Base-by-base conservation (phyloP, 176 grass and related monocot genomes). In the Aegilops bicornis region DNA sequence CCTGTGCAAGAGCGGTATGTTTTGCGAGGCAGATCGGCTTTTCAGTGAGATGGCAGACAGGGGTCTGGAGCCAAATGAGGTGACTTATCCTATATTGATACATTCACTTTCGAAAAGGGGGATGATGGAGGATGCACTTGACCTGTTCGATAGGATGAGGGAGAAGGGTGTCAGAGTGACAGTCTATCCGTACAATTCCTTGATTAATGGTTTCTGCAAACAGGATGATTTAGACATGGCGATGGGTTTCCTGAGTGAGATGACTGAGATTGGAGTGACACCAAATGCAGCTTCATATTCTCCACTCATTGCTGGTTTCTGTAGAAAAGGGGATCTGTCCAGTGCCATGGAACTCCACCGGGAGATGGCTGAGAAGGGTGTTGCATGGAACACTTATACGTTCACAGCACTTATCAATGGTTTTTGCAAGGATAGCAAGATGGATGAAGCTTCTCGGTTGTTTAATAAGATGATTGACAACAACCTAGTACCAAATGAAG, bases 181-280 rank as follows among this genome's bases (percentile, higher is more conserved):
- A 29, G 71, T 88, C 82, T 95, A 98, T 80, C 95, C 95, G n/a
- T 98, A 95, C 75, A 98, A 93, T 90, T 95, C 93, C 30, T 86
- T 98, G 65, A 98, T 98, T 73, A 89, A 93, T 78, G 73, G 77
- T 78, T 95, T 88, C 24, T 95, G 95, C 35, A 89, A 87, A 86
- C 62, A 50, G 29, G 89, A 79, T 78, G 58, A 82, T 90, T 87
- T 91, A 54, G 84, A 61, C 23, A 75, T 3, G 72, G 72, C 72
- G 47, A 30, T 75, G 72, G 24, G 72, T 1, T 75, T 75, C 47
- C 24, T 75, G 72, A 75, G 24, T 7, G 72, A 75, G 72, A 75
- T 75, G 43, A 45, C 7, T 75, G 72, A 50, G 4, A 50, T 30
- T 25, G 43, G 72, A 50, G 72, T 75, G 42, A 19, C 24, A 30